These are phyloP conservation scores for Helotiales sp. DNA, from an alignment of 2,329 filamentous ascomycete species.

Conservation along the genomic window DNA sequence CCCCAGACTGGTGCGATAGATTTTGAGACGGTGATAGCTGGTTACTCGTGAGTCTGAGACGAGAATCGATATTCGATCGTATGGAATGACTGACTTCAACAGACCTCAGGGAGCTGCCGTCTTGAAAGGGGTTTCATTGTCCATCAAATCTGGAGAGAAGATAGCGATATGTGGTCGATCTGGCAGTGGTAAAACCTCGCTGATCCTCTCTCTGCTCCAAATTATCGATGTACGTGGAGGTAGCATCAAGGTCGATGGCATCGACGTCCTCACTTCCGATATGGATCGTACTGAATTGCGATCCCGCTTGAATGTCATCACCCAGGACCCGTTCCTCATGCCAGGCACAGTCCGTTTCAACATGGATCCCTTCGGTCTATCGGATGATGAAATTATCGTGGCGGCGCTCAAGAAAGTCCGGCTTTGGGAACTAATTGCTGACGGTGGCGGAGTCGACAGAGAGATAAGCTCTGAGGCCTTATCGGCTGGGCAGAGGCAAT, in stretches of 20 bases:
- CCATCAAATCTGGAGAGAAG: slow-evolving; percentile 42
- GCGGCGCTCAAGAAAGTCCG: slow-evolving; percentile 76
- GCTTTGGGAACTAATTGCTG: slow-evolving; percentile 4
- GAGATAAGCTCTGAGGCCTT: not conserved
- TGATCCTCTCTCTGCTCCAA: slow-evolving; percentile 49
- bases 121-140: slow-evolving; percentile 18
- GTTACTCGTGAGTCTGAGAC: too few species aligned
- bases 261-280: slow-evolving; percentile 40
- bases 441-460: not conserved
- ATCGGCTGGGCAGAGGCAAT: slow-evolving; percentile 5
- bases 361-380: slow-evolving; percentile 39
- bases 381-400: slow-evolving; percentile 69
- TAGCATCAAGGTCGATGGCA: slow-evolving; percentile 36
- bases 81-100: too few species aligned
- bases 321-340: slow-evolving; percentile 43
- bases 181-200: slow-evolving; percentile 46
- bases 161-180: slow-evolving; percentile 48
- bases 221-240: slow-evolving; percentile 62
- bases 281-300: slow-evolving; percentile 41
- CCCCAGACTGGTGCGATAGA: too few species aligned
- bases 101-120: slow-evolving; percentile 7
- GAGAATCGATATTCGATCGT: too few species aligned
- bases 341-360: slow-evolving; percentile 30
- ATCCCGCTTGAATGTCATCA: slow-evolving; percentile 41
- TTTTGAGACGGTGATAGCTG: too few species aligned